A percentile compares a stretch with the other conserved stretches of the same genome.
phyloP scores from a whole-genome alignment of 805 yeast genomes.

The Lachancea quebecensis region DNA sequence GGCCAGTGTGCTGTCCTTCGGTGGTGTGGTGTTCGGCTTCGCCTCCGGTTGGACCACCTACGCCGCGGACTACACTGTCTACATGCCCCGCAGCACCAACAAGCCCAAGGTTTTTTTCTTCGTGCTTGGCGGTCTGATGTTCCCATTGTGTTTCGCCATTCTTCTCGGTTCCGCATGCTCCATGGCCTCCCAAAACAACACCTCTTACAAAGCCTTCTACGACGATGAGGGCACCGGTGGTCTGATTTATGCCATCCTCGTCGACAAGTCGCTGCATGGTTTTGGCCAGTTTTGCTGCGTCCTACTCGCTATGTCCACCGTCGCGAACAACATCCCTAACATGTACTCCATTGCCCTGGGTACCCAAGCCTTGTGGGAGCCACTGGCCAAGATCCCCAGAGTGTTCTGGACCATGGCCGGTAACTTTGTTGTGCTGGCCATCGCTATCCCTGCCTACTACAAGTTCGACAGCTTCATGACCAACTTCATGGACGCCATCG shows the following conservation, averaged over 20 bases:
- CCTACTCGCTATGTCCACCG: slow-evolving; percentile 73
- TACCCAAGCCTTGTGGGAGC: slow-evolving; percentile 79
- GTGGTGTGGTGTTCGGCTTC: slow-evolving; percentile 77
- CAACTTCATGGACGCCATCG: slow-evolving; percentile 86
- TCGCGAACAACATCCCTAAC: slow-evolving; percentile 89
- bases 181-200: slow-evolving; percentile 49
- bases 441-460: slow-evolving; percentile 84
- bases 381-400: slow-evolving; percentile 71
- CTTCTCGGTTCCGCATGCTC: slow-evolving; percentile 82
- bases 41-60: slow-evolving; percentile 94
- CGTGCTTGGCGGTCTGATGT: slow-evolving; percentile 53
- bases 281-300: slow-evolving; percentile 90
- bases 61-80: slow-evolving; percentile 88
- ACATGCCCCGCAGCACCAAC: slow-evolving; percentile 64
- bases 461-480: slow-evolving; percentile 64
- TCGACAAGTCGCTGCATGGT: slow-evolving; percentile 72
- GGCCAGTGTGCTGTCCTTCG: slow-evolving; percentile 71
- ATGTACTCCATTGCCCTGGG: slow-evolving; percentile 86
- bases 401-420: slow-evolving; percentile 74
- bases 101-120: slow-evolving; percentile 54
- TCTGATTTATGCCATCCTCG: slow-evolving; percentile 69
- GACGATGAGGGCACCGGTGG: slow-evolving; percentile 65
- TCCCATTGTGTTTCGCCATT: slow-evolving; percentile 68
- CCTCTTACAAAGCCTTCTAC: slow-evolving; percentile 45
- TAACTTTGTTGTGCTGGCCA: slow-evolving; percentile 70